These are phyloP conservation scores for Podospora conica DNA, from an alignment of 495 filamentous ascomycete genomes.

Conservation along the genomic window DNA sequence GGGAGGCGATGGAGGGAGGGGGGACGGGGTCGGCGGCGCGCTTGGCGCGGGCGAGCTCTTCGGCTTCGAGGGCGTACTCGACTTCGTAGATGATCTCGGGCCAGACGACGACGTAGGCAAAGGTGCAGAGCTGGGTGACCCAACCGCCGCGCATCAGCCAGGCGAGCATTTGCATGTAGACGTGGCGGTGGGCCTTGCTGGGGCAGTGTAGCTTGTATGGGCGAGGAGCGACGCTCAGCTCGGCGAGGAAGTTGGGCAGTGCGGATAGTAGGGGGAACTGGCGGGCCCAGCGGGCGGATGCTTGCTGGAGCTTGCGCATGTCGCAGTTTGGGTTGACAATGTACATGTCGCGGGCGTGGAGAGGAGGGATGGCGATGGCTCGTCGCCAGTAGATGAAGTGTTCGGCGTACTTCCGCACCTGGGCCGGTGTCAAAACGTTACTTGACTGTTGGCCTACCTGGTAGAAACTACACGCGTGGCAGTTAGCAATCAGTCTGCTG, in stretches of 20 bases:
- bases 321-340: slow-evolving; percentile 90
- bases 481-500: not conserved
- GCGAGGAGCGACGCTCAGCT: slow-evolving; percentile 67
- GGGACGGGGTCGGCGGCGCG: slow-evolving; percentile 10
- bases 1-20: slow-evolving; percentile 9
- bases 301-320: slow-evolving; percentile 62
- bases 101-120: slow-evolving; percentile 69
- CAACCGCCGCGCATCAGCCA: slow-evolving; percentile 90
- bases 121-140: slow-evolving; percentile 86
- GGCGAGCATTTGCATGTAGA: slow-evolving; percentile 82
- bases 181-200: slow-evolving; percentile 77
- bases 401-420: slow-evolving; percentile 77
- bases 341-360: slow-evolving; percentile 88
- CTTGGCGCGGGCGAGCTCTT: slow-evolving; percentile 36
- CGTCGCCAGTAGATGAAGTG: slow-evolving; percentile 95
- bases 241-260: slow-evolving; percentile 76
- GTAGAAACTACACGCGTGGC: slow-evolving; percentile 46
- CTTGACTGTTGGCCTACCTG: slow-evolving; percentile 62
- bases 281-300: slow-evolving; percentile 63
- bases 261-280: slow-evolving; percentile 75
- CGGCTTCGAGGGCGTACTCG: slow-evolving; percentile 49
- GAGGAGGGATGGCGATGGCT: slow-evolving; percentile 83
- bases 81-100: slow-evolving; percentile 57
- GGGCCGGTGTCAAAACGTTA: slow-evolving; percentile 64
- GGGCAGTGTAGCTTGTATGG: slow-evolving; percentile 78